Conservation (phyloP, 768 basidiomycete genomes). For the Cystobasidium onofrii region DNA sequence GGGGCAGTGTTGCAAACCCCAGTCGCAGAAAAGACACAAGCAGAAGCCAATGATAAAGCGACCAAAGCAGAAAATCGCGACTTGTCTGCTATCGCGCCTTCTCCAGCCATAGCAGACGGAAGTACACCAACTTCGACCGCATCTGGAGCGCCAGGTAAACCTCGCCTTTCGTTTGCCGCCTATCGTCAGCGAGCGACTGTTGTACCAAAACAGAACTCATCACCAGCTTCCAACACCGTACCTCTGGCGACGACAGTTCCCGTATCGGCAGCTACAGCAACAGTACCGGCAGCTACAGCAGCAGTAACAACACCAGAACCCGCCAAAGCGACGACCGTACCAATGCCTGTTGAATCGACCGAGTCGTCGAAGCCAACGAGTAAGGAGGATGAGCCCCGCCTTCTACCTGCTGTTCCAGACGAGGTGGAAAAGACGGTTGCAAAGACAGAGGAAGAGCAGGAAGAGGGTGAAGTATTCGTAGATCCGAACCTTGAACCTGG, state of each 20-base stretch:
- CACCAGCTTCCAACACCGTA: background rate
- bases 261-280: background rate
- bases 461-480: conserved; percentile 1
- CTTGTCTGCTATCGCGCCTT: background rate
- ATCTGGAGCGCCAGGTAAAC: background rate
- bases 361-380: background rate
- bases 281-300: background rate
- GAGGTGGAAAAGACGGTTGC: background rate
- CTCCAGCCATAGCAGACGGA: background rate
- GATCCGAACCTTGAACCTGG: conserved; percentile 21
- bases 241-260: background rate
- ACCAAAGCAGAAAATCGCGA: background rate
- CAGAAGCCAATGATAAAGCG: background rate
- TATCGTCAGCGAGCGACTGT: conserved; percentile 11
- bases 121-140: background rate
- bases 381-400: background rate
- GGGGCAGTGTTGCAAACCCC: background rate
- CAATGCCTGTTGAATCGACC: too few relatives aligned
- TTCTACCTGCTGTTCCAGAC: background rate
- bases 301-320: background rate
- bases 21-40: background rate
- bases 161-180: conserved; percentile 18
- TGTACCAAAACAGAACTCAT: background rate
- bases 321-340: too few relatives aligned
- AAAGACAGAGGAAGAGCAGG: background rate